Base-by-base conservation (phyloP, 2,329 filamentous ascomycete species). In the Cladophialophora immunda region DNA sequence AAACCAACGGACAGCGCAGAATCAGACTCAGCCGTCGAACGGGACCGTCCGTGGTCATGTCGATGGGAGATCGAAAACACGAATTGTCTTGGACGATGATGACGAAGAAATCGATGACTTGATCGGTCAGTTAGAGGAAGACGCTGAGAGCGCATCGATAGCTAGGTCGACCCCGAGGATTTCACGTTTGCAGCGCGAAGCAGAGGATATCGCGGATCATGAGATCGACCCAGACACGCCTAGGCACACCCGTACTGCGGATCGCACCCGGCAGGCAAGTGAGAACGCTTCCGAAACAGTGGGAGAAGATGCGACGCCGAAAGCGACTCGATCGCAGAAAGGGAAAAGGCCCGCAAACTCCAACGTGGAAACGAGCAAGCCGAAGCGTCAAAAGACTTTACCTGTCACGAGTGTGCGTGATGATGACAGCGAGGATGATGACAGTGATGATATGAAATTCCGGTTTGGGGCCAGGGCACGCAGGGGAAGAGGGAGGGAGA, bases 401-500 rank as follows among this genome's bases (percentile, higher is more conserved):
- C 70, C 70, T 41, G 70, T 72, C 50, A 70, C 64, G 15, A 61
- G 56, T 25, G 55, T 68, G 32, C 65, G 63, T 8, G 66, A 74
- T 75, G 70, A 72, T 74, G 59, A 75, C 30, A 73, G 68, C 61
- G 72, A 75, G 11, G 86, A 86, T 53, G 86, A 86, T 72, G 86
- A 87, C 30, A 86, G 87, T 72, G 85, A 84, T 69, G 84, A 84
- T 34, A 86, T 87, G 71, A 80, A 83, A 62, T 87, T 88, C 70
- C 63, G 66, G 11, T 70, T 70, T 58, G 68, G 68, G 5, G 52
- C 65, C 9, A 67, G 63, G 45, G 59, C 68, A 17, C 47, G 68
- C 9, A 54, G 61, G 58, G 68, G 60, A 27, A 57, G 68, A 17
- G 36, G 52, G 3, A 53, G 59, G 13, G 65, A 50, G 4, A 66